Percentiles rank a stretch among this genome's conserved stretches.
Conservation (phyloP, 2,329 filamentous ascomycete species). For the Fusarium buxicola region DNA sequence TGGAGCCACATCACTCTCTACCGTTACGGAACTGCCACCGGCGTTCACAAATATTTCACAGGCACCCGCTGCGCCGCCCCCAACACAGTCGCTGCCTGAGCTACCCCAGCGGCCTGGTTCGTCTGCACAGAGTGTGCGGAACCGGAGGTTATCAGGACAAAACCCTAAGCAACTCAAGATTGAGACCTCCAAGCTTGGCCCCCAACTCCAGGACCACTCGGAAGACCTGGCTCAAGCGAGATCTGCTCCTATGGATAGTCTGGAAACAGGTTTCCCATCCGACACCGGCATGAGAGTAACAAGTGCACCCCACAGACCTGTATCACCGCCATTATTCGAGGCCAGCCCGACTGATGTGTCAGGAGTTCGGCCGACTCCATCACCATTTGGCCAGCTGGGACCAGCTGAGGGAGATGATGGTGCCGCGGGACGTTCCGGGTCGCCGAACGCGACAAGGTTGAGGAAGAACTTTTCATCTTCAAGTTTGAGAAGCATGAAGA, state of each 20-base stretch:
- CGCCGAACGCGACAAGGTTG: slow-evolving; percentile 63
- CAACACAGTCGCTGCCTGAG: slow-evolving; percentile 60
- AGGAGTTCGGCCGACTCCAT: slow-evolving; percentile 40
- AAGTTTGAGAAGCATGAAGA: slow-evolving; percentile 77
- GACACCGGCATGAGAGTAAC: slow-evolving; percentile 18
- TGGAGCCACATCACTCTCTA: slow-evolving; percentile 62
- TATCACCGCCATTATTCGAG: slow-evolving; percentile 45
- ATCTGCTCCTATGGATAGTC: slow-evolving; percentile 21
- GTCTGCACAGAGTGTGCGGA: slow-evolving; percentile 70
- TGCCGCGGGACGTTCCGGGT: slow-evolving; percentile 59
- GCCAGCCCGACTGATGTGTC: slow-evolving; percentile 45
- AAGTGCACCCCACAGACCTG: slow-evolving; percentile 29
- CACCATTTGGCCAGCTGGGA: slow-evolving; percentile 50
- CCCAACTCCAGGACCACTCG: slow-evolving; percentile 33
- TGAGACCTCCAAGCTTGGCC: slow-evolving; percentile 69
- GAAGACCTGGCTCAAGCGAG: slow-evolving; percentile 25
- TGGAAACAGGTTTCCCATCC: slow-evolving; percentile 16
- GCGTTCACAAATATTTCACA: slow-evolving; percentile 35
- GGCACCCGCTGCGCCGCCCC: slow-evolving; percentile 58
- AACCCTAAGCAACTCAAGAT: slow-evolving; percentile 89
- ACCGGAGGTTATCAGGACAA: slow-evolving; percentile 82
- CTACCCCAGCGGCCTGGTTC: slow-evolving; percentile 52
- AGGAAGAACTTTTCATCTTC: slow-evolving; percentile 78
- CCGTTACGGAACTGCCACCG: slow-evolving; percentile 71
- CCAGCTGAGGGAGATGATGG: slow-evolving; percentile 53